Base-by-base conservation (phyloP, 2,329 filamentous ascomycete genomes). In the Pochonia chlamydosporia region DNA sequence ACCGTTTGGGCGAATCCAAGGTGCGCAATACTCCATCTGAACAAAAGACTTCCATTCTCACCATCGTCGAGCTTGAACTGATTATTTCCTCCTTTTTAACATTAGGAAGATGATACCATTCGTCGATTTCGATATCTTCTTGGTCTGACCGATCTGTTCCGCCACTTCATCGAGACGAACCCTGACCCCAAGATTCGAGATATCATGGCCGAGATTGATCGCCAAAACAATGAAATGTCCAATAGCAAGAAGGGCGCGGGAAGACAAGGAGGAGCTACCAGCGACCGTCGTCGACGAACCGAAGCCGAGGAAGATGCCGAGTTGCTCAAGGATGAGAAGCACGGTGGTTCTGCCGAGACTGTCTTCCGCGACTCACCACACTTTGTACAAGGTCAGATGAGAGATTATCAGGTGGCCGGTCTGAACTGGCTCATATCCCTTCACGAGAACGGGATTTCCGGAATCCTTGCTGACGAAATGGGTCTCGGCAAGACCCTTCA, bases 281-380 rank as follows among this genome's bases (percentile, higher is more conserved):
- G 78, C 43, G 87, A 89, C 47, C 79, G 89, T 54, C 82, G 85
- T 56, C 84, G 93, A 60, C 85, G 92, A 62, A 99, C 93, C 2
- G 93, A 99, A 67, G 91, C 95, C 59, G 93, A 99, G 65, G 93
- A 99, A 73, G 93, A 99, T 62, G 93, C 91, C 2, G 95, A 99
- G 69, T 59, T 85, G 28, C 68, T 85, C 51, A 81, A 90, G 58
- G 92, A 97, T 60, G 93, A 96, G 70, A 93, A 91, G 68, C 84
- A 83, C 54, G 92, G 90, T 49, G 86, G 87, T 49, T 84, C 88
- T 46, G 87, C 89, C 26, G 87, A 93, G 63, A 95, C 88, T 0
- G 84, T 96, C 30, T 99, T 99, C 68, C 83, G 92, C 51, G 93
- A 97, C 51, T 97, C 92, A 3, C 93, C 93, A 11, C 69, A 84